A percentile compares a stretch with the other conserved stretches of the same genome.
Evolutionary conservation across 2,329 filamentous ascomycete genomes (phyloP).

Genomic region (Aspergillus udagawae): DNA sequence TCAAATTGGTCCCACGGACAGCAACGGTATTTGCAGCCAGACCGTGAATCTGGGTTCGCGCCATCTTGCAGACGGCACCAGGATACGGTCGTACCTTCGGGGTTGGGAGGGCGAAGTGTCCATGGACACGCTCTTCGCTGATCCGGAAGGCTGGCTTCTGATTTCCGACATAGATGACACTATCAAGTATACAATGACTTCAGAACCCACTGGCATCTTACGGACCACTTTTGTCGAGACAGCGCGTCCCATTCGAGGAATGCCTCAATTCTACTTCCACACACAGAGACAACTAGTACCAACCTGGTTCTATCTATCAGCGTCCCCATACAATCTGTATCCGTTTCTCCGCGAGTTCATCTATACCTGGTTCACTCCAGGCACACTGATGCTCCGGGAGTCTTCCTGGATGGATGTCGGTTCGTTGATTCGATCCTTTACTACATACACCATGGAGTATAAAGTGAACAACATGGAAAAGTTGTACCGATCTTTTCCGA

Average conservation of each 20-base stretch:
- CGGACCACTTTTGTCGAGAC: conserved; percentile 77
- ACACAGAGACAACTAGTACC: conserved; percentile 58
- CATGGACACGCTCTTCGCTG: conserved; percentile 70
- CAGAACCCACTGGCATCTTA: conserved; percentile 74
- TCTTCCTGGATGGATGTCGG: conserved; percentile 80
- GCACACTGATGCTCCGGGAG: conserved; percentile 80
- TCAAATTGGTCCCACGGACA: conserved; percentile 64
- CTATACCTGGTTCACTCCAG: conserved; percentile 65
- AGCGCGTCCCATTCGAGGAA: conserved; percentile 67
- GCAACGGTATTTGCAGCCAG: conserved; percentile 69
- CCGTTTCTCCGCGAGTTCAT: conserved; percentile 77
- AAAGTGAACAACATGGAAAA: conserved; percentile 77
- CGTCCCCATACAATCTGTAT: conserved; percentile 92
- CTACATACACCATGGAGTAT: conserved; percentile 77
- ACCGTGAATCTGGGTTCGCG: conserved; percentile 50
- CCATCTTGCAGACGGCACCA: conserved; percentile 45
- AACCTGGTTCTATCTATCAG: conserved; percentile 89
- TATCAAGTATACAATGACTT: conserved; percentile 85
- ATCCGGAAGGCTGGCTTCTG: conserved; percentile 75
- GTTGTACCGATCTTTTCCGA: conserved; percentile 74
- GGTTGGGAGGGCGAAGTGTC: conserved; percentile 41
- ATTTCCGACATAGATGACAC: conserved; percentile 93
- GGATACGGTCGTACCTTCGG: conserved; percentile 36
- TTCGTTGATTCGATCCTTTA: conserved; percentile 74
- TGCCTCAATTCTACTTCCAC: conserved; percentile 77